Conservation (phyloP, 2,329 filamentous ascomycete genomes). For the Colletotrichum eremochloae region DNA sequence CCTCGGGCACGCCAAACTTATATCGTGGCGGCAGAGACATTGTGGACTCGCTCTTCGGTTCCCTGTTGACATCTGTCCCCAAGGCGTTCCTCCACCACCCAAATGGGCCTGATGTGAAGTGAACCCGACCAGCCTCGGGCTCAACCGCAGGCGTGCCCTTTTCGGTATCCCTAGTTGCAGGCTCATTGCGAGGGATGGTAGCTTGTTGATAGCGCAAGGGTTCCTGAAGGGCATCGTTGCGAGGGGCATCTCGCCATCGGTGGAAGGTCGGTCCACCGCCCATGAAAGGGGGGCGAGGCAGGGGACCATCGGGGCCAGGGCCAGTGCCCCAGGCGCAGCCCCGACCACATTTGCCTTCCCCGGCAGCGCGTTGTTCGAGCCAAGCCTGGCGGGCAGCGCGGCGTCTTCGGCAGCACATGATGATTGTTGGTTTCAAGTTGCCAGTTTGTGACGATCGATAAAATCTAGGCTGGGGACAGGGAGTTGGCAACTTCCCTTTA, state of each 20-base stretch:
- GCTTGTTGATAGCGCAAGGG: background rate
- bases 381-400: conserved; percentile 37
- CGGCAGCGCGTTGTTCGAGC: conserved; percentile 31
- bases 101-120: conserved; percentile 27
- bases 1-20: conserved; percentile 15
- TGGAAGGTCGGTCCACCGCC: conserved; percentile 23
- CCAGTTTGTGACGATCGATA: background rate
- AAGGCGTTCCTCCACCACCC: conserved; percentile 15
- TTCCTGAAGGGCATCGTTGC: background rate
- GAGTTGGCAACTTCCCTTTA: background rate
- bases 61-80: background rate
- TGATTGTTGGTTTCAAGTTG: background rate
- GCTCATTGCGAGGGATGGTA: background rate
- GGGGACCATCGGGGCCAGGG: conserved; percentile 5
- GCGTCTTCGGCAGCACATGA: conserved; percentile 31
- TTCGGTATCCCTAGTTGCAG: conserved; percentile 9
- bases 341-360: conserved; percentile 20
- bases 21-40: conserved; percentile 23
- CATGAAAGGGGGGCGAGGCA: conserved; percentile 14
- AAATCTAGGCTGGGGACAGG: background rate
- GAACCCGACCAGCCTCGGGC: conserved; percentile 4
- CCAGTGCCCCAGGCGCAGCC: conserved; percentile 10
- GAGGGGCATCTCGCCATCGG: conserved; percentile 21
- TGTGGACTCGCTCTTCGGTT: conserved; percentile 19
- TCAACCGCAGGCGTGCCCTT: background rate